phyloP scores from a whole-genome alignment of 2,329 filamentous ascomycete species.

The Ceratocystis cacaofunesta region DNA sequence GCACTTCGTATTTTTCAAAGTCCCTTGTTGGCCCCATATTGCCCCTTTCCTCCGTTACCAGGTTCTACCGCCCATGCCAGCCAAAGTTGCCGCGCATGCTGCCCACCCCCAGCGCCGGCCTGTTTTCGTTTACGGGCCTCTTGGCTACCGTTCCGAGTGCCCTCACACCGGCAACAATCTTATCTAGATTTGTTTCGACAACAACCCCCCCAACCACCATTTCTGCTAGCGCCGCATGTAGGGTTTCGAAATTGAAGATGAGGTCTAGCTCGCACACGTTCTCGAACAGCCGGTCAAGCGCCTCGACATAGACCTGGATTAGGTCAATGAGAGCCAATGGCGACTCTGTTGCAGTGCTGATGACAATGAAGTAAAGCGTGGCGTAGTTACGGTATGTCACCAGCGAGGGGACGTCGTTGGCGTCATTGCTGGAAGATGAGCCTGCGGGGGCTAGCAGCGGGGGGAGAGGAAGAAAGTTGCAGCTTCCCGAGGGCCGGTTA shows the following conservation, averaged over 20 bases:
- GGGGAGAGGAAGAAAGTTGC: constrained; percentile 83
- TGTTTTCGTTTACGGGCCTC: constrained; percentile 58
- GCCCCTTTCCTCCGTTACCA: neutral
- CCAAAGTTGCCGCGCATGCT: constrained; percentile 45
- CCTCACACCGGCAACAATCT: constrained; percentile 72
- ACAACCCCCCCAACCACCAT: constrained; percentile 95
- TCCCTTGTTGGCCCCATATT: neutral
- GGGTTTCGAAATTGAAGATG: constrained; percentile 97
- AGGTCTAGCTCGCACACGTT: constrained; percentile 97
- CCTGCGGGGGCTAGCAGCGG: constrained; percentile 48
- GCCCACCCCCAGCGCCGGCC: constrained; percentile 33
- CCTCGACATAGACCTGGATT: constrained; percentile 96
- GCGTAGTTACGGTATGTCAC: constrained; percentile 98
- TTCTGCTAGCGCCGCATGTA: constrained; percentile 80
- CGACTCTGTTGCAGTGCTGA: constrained; percentile 89
- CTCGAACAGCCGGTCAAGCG: constrained; percentile 86
- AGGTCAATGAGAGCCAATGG: constrained; percentile 89
- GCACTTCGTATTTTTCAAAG: neutral
- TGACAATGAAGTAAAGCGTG: constrained; percentile 96
- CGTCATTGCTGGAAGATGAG: constrained; percentile 46
- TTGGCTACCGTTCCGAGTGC: constrained; percentile 65
- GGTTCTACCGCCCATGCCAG: constrained; percentile 31
- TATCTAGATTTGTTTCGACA: constrained; percentile 78
- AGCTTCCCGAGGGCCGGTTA: constrained; percentile 78
- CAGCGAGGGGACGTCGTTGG: constrained; percentile 80